These are phyloP conservation scores for Salvia hispanica DNA, from an alignment of 257 asterid genomes.

Conservation along the genomic window DNA sequence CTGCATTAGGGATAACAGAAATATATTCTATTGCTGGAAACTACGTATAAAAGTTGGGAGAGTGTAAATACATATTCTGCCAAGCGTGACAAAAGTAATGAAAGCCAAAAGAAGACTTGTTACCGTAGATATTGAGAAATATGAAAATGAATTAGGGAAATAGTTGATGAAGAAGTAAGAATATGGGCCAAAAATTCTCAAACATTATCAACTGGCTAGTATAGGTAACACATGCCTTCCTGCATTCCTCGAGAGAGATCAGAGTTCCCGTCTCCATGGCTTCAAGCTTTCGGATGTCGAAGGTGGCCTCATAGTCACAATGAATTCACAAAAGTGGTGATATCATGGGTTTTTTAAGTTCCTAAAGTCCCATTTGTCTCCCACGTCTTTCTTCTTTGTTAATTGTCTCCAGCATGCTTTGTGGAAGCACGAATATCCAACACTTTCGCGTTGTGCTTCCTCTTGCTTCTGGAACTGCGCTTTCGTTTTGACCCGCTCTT, in stretches of 20 bases:
- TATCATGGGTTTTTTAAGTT: slow-evolving; percentile 10
- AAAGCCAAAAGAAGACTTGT: slow-evolving; percentile 8
- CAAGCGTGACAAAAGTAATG: slow-evolving; percentile 20
- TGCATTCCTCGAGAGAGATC: slow-evolving; percentile 39
- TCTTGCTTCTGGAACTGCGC: slow-evolving; percentile 68
- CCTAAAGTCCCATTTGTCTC: neutral
- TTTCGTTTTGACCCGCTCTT: slow-evolving; percentile 66
- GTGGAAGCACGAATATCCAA: slow-evolving; percentile 50
- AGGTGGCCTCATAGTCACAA: slow-evolving; percentile 28
- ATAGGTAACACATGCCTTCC: slow-evolving; percentile 41
- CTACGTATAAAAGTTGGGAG: slow-evolving; percentile 37
- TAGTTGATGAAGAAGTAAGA: slow-evolving; percentile 29
- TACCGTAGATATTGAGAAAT: neutral
- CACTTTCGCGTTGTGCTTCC: slow-evolving; percentile 57
- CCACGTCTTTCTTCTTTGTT: slow-evolving; percentile 2
- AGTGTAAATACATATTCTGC: slow-evolving; percentile 38
- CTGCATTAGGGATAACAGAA: neutral
- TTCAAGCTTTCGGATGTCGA: slow-evolving; percentile 22
- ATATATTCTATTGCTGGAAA: slow-evolving; percentile 31
- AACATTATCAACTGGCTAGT: slow-evolving; percentile 47
- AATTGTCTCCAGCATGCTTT: slow-evolving; percentile 48
- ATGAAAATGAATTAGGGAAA: slow-evolving; percentile 27
- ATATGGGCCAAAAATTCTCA: slow-evolving; percentile 28
- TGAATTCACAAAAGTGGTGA: slow-evolving; percentile 41
- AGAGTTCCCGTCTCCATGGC: slow-evolving; percentile 29